These are phyloP conservation scores for Rhododendron griersonianum DNA, from an alignment of 148 eudicot species.

Conservation along the genomic window DNA sequence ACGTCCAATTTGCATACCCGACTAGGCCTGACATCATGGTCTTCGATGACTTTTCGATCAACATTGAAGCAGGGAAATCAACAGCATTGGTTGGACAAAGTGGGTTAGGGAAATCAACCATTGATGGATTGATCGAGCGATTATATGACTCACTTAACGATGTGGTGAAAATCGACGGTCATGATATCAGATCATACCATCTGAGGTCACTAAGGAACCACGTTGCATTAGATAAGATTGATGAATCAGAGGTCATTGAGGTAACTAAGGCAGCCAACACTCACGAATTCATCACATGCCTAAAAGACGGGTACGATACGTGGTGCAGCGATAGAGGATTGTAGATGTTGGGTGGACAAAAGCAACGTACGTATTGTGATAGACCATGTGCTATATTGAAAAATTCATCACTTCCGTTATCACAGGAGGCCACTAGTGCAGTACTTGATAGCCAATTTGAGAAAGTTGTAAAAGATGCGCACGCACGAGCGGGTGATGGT, in stretches of 20 bases:
- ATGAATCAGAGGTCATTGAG: background rate
- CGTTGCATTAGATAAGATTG: background rate
- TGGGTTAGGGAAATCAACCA: background rate
- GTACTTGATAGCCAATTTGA: background rate
- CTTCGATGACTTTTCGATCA: background rate
- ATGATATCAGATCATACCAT: background rate
- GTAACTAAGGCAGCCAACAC: too few species aligned
- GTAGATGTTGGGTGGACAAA: background rate
- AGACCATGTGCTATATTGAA: background rate
- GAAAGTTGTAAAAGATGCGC: background rate
- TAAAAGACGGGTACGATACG: background rate
- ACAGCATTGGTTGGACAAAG: background rate
- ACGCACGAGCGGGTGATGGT: background rate
- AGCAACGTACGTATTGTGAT: background rate
- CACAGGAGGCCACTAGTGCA: background rate
- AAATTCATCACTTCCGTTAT: background rate
- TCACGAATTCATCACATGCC: too few species aligned
- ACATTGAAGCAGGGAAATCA: background rate
- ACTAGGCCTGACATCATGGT: background rate
- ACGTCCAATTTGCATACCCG: background rate
- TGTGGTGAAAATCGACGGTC: background rate
- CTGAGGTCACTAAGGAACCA: background rate
- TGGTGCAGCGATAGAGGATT: background rate
- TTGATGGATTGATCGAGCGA: background rate
- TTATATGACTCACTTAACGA: background rate